These are phyloP conservation scores for Plantago lanceolata DNA, from an alignment of 305 asterid species.

Conservation along the genomic window DNA sequence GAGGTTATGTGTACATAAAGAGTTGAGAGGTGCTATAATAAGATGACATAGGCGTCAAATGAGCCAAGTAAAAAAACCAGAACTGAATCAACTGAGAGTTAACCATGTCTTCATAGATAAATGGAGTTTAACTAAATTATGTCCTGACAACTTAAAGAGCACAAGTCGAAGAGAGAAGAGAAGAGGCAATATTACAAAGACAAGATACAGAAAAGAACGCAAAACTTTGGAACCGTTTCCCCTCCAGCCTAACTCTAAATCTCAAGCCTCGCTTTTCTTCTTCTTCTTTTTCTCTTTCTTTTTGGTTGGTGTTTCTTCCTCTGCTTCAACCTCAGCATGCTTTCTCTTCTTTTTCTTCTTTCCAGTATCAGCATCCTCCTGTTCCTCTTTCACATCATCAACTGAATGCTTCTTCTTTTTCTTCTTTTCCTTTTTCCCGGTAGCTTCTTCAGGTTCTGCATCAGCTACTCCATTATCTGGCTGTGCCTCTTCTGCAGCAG, in stretches of 20 bases:
- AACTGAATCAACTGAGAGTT: neutral
- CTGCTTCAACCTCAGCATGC: slow-evolving; percentile 34
- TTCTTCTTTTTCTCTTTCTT: slow-evolving; percentile 55
- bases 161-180: neutral
- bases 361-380: slow-evolving; percentile 31
- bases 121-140: neutral
- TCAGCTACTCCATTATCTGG: neutral
- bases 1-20: no score
- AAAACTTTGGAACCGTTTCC: neutral
- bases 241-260: neutral
- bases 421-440: slow-evolving; percentile 56
- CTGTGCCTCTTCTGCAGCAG: slow-evolving; percentile 28
- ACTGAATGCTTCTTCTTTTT: slow-evolving; percentile 43
- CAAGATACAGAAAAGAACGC: neutral
- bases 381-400: slow-evolving; percentile 30
- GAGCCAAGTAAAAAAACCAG: neutral
- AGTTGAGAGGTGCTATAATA: no score
- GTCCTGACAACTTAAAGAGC: neutral
- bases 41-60: no score
- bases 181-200: slow-evolving; percentile 1
- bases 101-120: neutral
- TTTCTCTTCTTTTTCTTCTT: slow-evolving; percentile 45
- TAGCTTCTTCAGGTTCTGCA: slow-evolving; percentile 36
- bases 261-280: slow-evolving; percentile 41
- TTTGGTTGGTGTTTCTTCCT: slow-evolving; percentile 30